Evolutionary conservation across 192 early-diverging fungal genomes (phyloP).

Genomic region (Coemansia reversa): DNA sequence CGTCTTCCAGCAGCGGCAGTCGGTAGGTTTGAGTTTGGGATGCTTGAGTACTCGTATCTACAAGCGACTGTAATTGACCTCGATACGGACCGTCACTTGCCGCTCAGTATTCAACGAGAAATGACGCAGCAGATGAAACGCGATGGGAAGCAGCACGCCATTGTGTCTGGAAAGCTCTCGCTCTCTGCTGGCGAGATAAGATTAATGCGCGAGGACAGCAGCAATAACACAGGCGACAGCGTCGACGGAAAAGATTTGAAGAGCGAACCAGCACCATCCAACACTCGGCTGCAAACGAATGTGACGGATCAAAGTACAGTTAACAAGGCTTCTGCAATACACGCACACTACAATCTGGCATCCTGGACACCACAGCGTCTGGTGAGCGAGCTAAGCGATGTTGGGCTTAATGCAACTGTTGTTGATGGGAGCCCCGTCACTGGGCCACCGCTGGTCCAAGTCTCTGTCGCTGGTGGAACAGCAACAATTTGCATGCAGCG

Average conservation of each 20-base stretch:
- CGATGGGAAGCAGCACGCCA: slow-evolving; percentile 39
- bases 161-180: slow-evolving; percentile 32
- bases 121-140: slow-evolving; percentile 36
- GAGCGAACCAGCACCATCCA: background rate
- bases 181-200: slow-evolving; percentile 46
- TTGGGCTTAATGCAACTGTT: slow-evolving; percentile 36
- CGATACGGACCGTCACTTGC: slow-evolving; percentile 48
- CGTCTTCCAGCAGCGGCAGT: slow-evolving; percentile 22
- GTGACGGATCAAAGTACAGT: background rate
- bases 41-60: slow-evolving; percentile 42
- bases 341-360: slow-evolving; percentile 1
- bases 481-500: slow-evolving; percentile 38
- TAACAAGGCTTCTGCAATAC: background rate
- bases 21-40: slow-evolving; percentile 21
- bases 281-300: background rate
- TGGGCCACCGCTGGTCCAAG: slow-evolving; percentile 9
- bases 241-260: background rate
- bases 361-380: slow-evolving; percentile 45
- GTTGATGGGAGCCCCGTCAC: background rate
- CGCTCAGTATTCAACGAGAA: slow-evolving; percentile 42
- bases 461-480: slow-evolving; percentile 40
- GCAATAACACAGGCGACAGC: background rate
- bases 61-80: slow-evolving; percentile 43
- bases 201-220: slow-evolving; percentile 15
- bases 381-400: slow-evolving; percentile 38